Evolutionary conservation across 371 early-diverging fungal species (phyloP), one percentile per base, ranked within the genome.

Genomic region (Mucor ambiguus): DNA sequence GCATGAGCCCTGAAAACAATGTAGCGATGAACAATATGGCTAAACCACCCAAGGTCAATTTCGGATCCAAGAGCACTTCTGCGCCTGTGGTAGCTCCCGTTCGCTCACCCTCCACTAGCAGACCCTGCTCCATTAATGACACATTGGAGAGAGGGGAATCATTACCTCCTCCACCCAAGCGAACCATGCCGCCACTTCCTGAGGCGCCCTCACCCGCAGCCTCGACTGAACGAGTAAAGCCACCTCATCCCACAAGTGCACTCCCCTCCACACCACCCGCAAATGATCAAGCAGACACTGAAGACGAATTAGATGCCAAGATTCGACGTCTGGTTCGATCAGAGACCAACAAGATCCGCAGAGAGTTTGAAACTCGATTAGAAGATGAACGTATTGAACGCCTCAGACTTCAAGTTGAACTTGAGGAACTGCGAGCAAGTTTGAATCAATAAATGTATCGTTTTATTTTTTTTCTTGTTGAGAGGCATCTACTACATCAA

Each of bases 351-450:
- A 78, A 78, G 14, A 62, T 86, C 3, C 81, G 76, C 30, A 67
- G 66, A 43, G 81, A 84, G 61, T 77, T 79, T 60, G 80, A 79
- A 64, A 22, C 29, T n/a, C 58, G 61, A 58, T 70, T 86, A 54
- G 65, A 82, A 14, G 70, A 76, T 12, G 86, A 86, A 64, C 77
- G 85, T 28, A 72, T 63, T 29, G 68, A 73, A n/a, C 73, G 84
- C 18, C 66, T 74, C 41, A 66, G 66, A 24, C 64, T 85, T 30
- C 78, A 84, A 54, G 68, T 66, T 32, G 76, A 80, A 49, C 69
- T 85, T 20, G 64, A 73, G 29, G 70, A 72, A 54, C 70, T 85
- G 38, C 74, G 68, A 60, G 57, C 54, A 58, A 54, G 58, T 30
- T 55, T 26, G 14, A 46, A 12, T 14, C 56, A n/a, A 30, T 55